These are phyloP conservation scores for Puccinia novopanici DNA, from an alignment of 1,284 basidiomycete species.

Conservation along the genomic window DNA sequence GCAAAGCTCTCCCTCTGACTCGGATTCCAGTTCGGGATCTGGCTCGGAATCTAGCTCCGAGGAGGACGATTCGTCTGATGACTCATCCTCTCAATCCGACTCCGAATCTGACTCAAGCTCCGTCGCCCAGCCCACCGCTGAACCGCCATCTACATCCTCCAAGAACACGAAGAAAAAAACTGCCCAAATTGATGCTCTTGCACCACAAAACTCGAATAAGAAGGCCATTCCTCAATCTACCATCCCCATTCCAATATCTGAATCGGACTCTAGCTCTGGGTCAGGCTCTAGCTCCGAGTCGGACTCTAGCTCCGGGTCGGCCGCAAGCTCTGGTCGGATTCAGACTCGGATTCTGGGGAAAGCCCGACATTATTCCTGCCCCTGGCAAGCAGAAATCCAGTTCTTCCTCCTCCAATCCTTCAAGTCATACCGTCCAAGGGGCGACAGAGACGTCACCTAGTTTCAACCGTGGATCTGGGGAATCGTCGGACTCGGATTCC, in stretches of 20 bases:
- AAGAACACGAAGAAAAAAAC: not conserved
- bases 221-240: not conserved
- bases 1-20: not conserved
- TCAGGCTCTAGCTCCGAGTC: not conserved
- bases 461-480: not conserved
- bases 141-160: not conserved
- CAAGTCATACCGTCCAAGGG: not conserved
- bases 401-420: not conserved
- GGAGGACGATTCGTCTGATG: not conserved
- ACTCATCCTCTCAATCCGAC: conserved; percentile 15
- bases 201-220: not conserved
- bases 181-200: not conserved
- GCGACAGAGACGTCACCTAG: not conserved
- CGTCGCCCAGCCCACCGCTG: not conserved
- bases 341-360: not conserved
- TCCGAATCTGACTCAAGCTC: conserved; percentile 4
- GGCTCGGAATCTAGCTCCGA: not conserved
- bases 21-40: not conserved
- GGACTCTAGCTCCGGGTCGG: conserved; percentile 20
- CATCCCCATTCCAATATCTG: not conserved
- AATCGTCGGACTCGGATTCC: not conserved
- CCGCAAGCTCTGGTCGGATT: too few relatives aligned
- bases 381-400: not conserved
- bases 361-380: not conserved
- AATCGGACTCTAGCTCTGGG: not conserved